A percentile compares a stretch with the other conserved stretches of the same genome.
Evolutionary conservation across 345 rosid species (phyloP).

Genomic region (Reutealis trisperma): DNA sequence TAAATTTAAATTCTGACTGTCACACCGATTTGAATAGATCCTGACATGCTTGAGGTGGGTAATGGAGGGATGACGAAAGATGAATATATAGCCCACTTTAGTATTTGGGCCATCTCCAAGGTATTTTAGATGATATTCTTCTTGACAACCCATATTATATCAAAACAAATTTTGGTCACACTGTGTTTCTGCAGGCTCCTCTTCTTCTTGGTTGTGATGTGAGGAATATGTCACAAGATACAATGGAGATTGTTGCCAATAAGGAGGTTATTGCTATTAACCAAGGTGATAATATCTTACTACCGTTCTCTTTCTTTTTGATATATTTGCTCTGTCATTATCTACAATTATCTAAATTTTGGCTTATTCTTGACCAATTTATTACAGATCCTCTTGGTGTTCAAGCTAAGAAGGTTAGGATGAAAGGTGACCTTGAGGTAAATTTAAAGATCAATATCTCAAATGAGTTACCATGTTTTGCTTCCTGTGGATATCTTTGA

Average conservation of each 20-base stretch:
- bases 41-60: conserved; percentile 99
- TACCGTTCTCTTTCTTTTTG: neutral
- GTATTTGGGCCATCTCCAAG: conserved; percentile 96
- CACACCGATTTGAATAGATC: conserved; percentile 47
- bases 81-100: conserved; percentile 86
- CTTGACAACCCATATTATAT: neutral
- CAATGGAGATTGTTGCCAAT: conserved; percentile 55
- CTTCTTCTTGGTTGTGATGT: conserved; percentile 83
- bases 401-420: conserved; percentile 56
- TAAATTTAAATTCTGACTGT: neutral
- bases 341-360: neutral
- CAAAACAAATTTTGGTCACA: conserved; percentile 2
- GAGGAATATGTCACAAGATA: conserved; percentile 63
- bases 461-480: neutral
- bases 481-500: neutral
- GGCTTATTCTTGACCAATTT: neutral
- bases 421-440: conserved; percentile 46
- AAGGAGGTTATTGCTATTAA: conserved; percentile 80
- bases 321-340: neutral
- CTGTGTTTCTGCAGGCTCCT: conserved; percentile 47
- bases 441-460: neutral
- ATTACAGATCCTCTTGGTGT: conserved; percentile 42
- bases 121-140: conserved; percentile 25
- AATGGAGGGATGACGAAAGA: conserved; percentile 92
- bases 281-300: conserved; percentile 51